phyloP scores from a whole-genome alignment of 768 basidiomycete species.

The Lactifluus pinguis region DNA sequence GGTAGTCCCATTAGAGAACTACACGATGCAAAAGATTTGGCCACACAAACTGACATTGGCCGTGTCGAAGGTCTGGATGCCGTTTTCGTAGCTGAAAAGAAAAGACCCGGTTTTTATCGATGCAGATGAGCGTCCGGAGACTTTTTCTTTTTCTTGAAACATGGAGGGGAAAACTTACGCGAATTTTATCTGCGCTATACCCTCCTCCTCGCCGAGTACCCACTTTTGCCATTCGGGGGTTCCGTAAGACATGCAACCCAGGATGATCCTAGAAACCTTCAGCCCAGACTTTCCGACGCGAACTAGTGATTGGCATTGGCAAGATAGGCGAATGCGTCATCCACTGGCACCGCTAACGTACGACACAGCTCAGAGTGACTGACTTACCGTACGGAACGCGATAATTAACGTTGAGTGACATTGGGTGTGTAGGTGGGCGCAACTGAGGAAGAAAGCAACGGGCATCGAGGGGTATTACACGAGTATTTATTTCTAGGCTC shows the following conservation, averaged over 20 bases:
- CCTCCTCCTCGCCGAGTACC: slow-evolving; percentile 31
- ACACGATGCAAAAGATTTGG: background rate
- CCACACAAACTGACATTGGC: slow-evolving; percentile 22
- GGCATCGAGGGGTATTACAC: background rate
- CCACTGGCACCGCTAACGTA: too few species aligned
- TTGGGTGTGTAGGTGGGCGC: background rate
- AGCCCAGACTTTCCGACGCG: slow-evolving; percentile 26
- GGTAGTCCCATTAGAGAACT: background rate
- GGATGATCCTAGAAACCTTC: slow-evolving; percentile 26
- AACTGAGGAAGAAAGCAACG: background rate
- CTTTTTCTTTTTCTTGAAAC: background rate
- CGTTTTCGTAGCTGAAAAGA: slow-evolving; percentile 32
- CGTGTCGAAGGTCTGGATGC: slow-evolving; percentile 35
- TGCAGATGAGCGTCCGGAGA: background rate
- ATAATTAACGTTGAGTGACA: slow-evolving; percentile 4
- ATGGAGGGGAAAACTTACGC: slow-evolving; percentile 27
- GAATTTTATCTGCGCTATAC: slow-evolving; percentile 33
- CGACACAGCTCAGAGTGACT: too few species aligned
- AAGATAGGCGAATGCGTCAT: background rate
- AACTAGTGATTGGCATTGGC: slow-evolving; percentile 8
- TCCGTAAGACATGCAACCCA: slow-evolving; percentile 31
- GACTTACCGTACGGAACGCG: slow-evolving; percentile 11
- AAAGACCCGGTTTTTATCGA: background rate
- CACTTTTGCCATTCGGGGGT: slow-evolving; percentile 27
- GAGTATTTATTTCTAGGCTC: background rate